A percentile compares a stretch with the other conserved stretches of the same genome.
Conservation (phyloP, 1,284 basidiomycete species). For the Chalciporus sp. region DNA sequence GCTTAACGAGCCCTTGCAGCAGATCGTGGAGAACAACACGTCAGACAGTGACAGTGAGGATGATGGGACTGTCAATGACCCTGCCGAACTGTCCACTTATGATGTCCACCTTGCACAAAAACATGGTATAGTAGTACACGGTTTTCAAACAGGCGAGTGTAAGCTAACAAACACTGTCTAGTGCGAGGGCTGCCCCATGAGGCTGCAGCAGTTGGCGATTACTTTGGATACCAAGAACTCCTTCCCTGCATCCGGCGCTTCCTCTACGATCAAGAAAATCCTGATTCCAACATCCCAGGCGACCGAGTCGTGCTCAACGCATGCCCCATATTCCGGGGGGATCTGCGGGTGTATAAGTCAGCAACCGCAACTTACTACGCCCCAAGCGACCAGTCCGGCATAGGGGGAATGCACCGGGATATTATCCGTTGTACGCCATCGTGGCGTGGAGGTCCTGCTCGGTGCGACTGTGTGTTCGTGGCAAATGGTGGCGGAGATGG, state of each 20-base stretch:
- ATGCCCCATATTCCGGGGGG: constrained; percentile 9
- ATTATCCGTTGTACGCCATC: constrained; percentile 27
- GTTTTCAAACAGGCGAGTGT: not conserved
- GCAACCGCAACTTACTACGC: constrained; percentile 33
- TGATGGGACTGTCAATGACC: not conserved
- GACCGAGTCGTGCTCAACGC: not conserved
- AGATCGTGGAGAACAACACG: too few species aligned
- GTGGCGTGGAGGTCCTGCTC: constrained; percentile 18
- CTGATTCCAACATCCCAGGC: not conserved
- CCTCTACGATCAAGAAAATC: too few species aligned
- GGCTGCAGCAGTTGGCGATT: too few species aligned
- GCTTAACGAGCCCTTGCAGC: not conserved
- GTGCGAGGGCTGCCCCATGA: too few species aligned
- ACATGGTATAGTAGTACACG: not conserved
- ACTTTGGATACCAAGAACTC: too few species aligned
- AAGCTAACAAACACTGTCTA: too few species aligned
- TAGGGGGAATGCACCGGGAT: constrained; percentile 32
- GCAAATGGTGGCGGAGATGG: constrained; percentile 13
- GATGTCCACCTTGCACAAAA: not conserved
- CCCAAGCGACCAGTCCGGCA: constrained; percentile 32
- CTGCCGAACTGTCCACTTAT: not conserved
- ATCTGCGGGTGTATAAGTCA: constrained; percentile 29
- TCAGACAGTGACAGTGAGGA: not conserved
- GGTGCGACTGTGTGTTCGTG: constrained; percentile 31
- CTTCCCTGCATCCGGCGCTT: too few species aligned